phyloP scores from a whole-genome alignment of 257 asterid species.

The Henckelia pumila region DNA sequence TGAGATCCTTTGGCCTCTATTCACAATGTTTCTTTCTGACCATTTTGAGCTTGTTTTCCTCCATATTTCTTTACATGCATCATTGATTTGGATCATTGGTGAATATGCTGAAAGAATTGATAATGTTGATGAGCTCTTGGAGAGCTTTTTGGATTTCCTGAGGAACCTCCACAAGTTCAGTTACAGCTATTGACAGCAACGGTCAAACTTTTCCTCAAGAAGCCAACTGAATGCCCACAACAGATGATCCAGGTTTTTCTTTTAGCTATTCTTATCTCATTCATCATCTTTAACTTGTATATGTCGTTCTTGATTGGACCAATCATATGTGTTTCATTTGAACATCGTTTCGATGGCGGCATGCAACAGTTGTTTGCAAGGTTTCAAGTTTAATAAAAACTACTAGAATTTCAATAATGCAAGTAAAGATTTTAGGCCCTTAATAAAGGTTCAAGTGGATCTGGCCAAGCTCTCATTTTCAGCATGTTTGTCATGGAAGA shows the following conservation, averaged over 20 bases:
- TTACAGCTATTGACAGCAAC: slow-evolving; percentile 96
- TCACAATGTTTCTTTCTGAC: slow-evolving; percentile 19
- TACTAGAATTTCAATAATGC: neutral
- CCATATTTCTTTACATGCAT: slow-evolving; percentile 60
- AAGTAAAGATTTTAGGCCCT: slow-evolving; percentile 13
- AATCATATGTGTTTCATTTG: slow-evolving; percentile 12
- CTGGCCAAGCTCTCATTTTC: neutral
- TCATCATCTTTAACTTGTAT: slow-evolving; percentile 12
- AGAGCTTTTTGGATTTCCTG: slow-evolving; percentile 98
- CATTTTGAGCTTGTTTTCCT: slow-evolving; percentile 23
- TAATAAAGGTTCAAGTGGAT: neutral
- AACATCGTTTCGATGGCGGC: slow-evolving; percentile 12
- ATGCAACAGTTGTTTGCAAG: slow-evolving; percentile 7
- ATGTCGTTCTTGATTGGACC: slow-evolving; percentile 7
- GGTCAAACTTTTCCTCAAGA: slow-evolving; percentile 95
- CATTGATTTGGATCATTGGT: slow-evolving; percentile 99
- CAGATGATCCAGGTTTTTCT: slow-evolving; percentile 93
- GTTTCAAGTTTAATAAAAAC: neutral
- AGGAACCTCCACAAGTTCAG: slow-evolving; percentile 98
- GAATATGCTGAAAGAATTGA: slow-evolving; percentile 99
- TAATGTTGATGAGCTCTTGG: slow-evolving; percentile 99
- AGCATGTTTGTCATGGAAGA: neutral
- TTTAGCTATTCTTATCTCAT: slow-evolving; percentile 22
- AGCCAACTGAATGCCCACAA: slow-evolving; percentile 99
- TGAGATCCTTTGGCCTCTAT: slow-evolving; percentile 15